phyloP scores from a whole-genome alignment of 1,284 basidiomycete genomes.

The Farysia itapuensis region DNA sequence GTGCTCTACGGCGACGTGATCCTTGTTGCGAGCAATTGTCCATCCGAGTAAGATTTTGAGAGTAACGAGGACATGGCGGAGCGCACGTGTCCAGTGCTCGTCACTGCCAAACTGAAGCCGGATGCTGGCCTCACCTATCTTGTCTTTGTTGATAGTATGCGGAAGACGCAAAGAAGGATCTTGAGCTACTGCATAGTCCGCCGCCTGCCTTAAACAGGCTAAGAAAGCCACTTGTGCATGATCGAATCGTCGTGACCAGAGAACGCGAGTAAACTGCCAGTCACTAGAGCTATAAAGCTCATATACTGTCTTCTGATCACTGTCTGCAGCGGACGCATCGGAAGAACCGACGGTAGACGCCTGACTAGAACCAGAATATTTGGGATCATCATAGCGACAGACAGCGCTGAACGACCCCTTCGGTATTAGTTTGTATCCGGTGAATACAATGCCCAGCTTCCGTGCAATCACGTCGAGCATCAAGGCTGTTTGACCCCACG shows the following conservation, averaged over 20 bases:
- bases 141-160: conserved; percentile 88
- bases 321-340: not conserved
- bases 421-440: conserved; percentile 38
- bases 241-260: conserved; percentile 94
- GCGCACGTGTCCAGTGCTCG: conserved; percentile 90
- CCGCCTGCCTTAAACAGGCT: conserved; percentile 86
- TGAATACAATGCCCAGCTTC: conserved; percentile 28
- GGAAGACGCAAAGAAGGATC: conserved; percentile 77
- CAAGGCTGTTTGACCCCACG: conserved; percentile 94
- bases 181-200: conserved; percentile 73
- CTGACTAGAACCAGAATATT: not conserved
- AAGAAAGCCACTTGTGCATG: conserved; percentile 93
- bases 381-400: conserved; percentile 22
- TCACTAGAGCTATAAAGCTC: conserved; percentile 61
- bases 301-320: conserved; percentile 40
- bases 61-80: conserved; percentile 84
- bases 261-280: conserved; percentile 77
- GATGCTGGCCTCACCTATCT: conserved; percentile 91
- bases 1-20: too few species aligned
- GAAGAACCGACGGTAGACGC: not conserved
- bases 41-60: conserved; percentile 33
- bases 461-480: conserved; percentile 76
- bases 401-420: conserved; percentile 46
- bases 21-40: conserved; percentile 3
- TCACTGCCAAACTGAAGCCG: conserved; percentile 86